Base-by-base conservation (phyloP, 257 asterid species). In the Coffea eugenioides region DNA sequence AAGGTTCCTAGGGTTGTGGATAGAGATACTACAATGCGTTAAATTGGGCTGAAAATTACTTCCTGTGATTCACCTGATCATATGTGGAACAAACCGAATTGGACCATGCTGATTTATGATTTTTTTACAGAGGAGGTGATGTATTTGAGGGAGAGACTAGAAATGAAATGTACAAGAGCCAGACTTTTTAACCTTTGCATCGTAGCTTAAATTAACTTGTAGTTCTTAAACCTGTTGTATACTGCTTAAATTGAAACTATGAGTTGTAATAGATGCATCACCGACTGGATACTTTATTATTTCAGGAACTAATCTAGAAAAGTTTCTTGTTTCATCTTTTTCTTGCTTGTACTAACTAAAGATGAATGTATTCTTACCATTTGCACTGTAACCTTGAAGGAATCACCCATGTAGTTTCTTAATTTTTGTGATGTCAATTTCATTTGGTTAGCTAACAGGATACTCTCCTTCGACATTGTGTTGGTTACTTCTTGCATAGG, bases 21-120 rank as follows among this genome's bases (percentile, higher is more conserved):
- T 73, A 87, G 85, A 45, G 93, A 85, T 79, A 89, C 96, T 51
- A 84, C 82, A 69, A 75, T 90, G 94, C 87, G 84, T 79, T 92
- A 43, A 83, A 49, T 76, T 76, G 46, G 14, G 68, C 13, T 66
- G 41, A 12, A n/a, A 45, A 34, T 41, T 77, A 49, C 61, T 48
- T 67, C 12, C 67, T 61, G 20, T 61, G 16, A 21, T 46, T 71
- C 51, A 64, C 65, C 56, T 75, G 25, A 54, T 74, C 73, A 5
- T 46, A 23, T 68, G 70, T 74, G 16, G 31, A 71, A 57, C 25
- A 61, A 70, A 65, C 39, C 64, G 20, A 34, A 4, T 18, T 51
- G 64, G n/a, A 52, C 56, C 18, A 72, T 25, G 3, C 70, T 23
- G 36, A 72, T 51, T 39, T 70, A 16, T 52, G 62, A 48, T 77